phyloP scores from a whole-genome alignment of 495 filamentous ascomycete species.

The Xylaria venustula region DNA sequence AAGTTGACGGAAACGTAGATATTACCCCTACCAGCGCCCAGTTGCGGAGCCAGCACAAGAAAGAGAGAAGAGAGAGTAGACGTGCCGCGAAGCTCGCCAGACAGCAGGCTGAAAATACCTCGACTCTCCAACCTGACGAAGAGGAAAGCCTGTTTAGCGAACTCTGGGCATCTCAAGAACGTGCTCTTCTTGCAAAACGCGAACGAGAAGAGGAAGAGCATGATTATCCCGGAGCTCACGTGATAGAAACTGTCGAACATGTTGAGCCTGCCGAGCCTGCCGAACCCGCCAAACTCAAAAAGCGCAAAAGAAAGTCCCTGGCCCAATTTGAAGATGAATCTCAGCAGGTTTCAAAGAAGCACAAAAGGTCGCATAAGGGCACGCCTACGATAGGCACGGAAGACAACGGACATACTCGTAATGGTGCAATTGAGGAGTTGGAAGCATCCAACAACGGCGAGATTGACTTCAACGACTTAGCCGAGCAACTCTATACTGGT shows the following conservation, averaged over 20 bases:
- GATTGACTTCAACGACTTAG: slow-evolving; percentile 18
- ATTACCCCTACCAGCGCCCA: not conserved
- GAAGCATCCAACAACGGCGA: not conserved
- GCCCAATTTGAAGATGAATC: not conserved
- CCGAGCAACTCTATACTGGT: slow-evolving; percentile 18
- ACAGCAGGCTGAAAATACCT: slow-evolving; percentile 24
- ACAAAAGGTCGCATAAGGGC: slow-evolving; percentile 8
- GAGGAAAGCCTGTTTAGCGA: not conserved
- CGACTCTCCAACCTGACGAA: not conserved
- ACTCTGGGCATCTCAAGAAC: slow-evolving; percentile 10
- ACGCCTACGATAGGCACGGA: not conserved
- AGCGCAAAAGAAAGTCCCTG: slow-evolving; percentile 15
- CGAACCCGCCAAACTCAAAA: not conserved
- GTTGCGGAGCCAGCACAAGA: not conserved
- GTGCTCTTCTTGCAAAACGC: not conserved
- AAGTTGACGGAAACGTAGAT: not conserved
- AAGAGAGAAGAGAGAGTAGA: slow-evolving; percentile 1
- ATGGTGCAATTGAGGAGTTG: not conserved
- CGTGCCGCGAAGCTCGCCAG: slow-evolving; percentile 18
- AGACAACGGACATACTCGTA: not conserved
- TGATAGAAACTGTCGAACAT: not conserved
- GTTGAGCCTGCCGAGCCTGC: not conserved
- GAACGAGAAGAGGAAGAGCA: not conserved
- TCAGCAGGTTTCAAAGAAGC: slow-evolving; percentile 17
- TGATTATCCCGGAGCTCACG: not conserved